Percentiles rank a stretch among this genome's conserved stretches.
Evolutionary conservation across 2,329 filamentous ascomycete species (phyloP).

Genomic region (Metarhizium humberi): DNA sequence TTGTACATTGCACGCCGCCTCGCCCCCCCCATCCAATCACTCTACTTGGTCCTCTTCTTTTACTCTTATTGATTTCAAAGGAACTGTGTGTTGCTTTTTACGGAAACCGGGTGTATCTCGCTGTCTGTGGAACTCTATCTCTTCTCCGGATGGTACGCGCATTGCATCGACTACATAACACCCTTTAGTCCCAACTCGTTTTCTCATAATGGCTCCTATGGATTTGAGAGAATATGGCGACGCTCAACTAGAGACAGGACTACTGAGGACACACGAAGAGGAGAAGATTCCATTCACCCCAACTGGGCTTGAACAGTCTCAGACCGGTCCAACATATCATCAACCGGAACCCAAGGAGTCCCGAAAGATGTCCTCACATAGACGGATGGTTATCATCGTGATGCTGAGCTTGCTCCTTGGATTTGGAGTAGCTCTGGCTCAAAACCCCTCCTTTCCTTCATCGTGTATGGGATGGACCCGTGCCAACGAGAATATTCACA

Average conservation of each 20-base stretch:
- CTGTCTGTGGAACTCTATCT: background rate
- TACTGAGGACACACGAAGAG: slow-evolving; percentile 13
- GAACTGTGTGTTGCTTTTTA: background rate
- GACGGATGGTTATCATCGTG: slow-evolving; percentile 9
- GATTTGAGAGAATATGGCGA: slow-evolving; percentile 4
- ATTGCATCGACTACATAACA: background rate
- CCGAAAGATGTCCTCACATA: slow-evolving; percentile 11
- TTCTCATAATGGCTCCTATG: slow-evolving; percentile 10
- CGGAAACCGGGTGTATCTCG: background rate
- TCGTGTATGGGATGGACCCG: slow-evolving; percentile 2
- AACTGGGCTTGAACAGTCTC: slow-evolving; percentile 1
- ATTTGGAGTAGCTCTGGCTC: slow-evolving; percentile 12
- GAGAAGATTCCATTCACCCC: slow-evolving; percentile 11
- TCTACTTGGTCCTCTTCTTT: background rate
- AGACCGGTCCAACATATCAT: background rate
- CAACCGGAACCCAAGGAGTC: background rate
- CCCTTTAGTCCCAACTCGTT: background rate
- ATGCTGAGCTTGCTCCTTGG: slow-evolving; percentile 17
- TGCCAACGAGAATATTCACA: background rate
- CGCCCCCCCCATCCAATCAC: background rate
- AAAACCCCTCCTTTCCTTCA: background rate
- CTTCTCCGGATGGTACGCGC: background rate
- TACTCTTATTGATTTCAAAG: background rate
- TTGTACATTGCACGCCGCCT: background rate
- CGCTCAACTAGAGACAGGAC: slow-evolving; percentile 13